Evolutionary conservation across 148 eudicot species (phyloP).

Genomic region (Gaultheria prostrata): DNA sequence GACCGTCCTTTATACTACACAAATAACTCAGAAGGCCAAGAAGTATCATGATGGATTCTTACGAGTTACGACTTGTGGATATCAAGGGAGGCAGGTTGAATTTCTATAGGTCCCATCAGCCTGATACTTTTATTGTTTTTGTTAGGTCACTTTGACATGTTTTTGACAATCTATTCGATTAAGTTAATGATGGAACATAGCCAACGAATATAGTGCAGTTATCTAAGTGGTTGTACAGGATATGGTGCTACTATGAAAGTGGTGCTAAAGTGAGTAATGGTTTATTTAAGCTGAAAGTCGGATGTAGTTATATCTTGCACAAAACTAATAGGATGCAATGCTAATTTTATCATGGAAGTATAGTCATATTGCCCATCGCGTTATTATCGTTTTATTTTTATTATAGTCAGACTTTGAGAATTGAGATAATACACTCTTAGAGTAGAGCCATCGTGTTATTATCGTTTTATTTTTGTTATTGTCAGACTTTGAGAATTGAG

Average conservation of each 20-base stretch:
- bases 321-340: neutral
- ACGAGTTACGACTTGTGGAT: slow-evolving; percentile 43
- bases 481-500: neutral
- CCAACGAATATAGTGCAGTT: neutral
- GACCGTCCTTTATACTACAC: slow-evolving; percentile 64
- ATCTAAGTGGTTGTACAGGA: neutral
- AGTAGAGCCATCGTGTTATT: too few species aligned
- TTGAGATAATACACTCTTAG: neutral
- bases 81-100: slow-evolving; percentile 55
- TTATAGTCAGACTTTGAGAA: neutral
- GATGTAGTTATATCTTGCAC: neutral
- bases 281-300: neutral
- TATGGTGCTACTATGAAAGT: neutral
- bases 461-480: neutral
- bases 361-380: neutral
- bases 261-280: neutral
- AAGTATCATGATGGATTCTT: slow-evolving; percentile 68
- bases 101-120: neutral
- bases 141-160: neutral
- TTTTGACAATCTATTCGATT: neutral
- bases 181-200: neutral
- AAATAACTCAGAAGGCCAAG: slow-evolving; percentile 63
- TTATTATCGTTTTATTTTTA: neutral
- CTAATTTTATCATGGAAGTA: neutral
- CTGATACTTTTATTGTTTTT: neutral